These are phyloP conservation scores for Kodamaea restingae DNA, from an alignment of 805 yeast genomes.

Conservation along the genomic window DNA sequence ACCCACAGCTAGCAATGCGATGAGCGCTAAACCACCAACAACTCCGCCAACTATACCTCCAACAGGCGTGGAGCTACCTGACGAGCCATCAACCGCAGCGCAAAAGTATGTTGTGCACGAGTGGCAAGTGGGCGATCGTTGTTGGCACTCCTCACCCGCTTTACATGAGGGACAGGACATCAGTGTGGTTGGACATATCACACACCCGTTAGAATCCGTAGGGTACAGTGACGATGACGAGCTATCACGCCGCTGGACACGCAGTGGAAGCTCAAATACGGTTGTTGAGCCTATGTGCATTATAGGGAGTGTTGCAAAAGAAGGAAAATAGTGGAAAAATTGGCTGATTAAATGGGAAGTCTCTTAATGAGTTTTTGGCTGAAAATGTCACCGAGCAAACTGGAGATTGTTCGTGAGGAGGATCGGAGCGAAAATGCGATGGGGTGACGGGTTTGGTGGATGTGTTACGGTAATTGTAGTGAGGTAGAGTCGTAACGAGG, in stretches of 20 bases:
- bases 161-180: constrained; percentile 53
- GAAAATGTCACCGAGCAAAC: too few species aligned
- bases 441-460: too few species aligned
- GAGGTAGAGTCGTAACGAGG: too few species aligned
- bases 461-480: too few species aligned
- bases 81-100: constrained; percentile 11
- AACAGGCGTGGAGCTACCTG: constrained; percentile 16
- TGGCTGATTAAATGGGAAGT: too few species aligned
- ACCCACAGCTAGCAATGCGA: constrained; percentile 32
- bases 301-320: not conserved
- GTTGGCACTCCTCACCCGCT: constrained; percentile 48
- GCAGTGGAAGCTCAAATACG: not conserved
- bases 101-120: constrained; percentile 55
- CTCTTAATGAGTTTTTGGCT: too few species aligned
- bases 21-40: constrained; percentile 54
- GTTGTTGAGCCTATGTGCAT: constrained; percentile 1
- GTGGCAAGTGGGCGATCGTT: constrained; percentile 38
- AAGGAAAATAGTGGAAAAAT: not conserved
- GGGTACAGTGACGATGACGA: constrained; percentile 10
- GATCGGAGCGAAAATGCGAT: too few species aligned
- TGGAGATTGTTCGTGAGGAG: too few species aligned
- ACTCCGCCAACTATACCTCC: constrained; percentile 73
- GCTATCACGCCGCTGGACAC: constrained; percentile 10
- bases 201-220: constrained; percentile 36
- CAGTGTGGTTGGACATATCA: constrained; percentile 39